Evolutionary conservation across 106 monocot species (phyloP).

Genomic region (Ottelia alismoides): DNA sequence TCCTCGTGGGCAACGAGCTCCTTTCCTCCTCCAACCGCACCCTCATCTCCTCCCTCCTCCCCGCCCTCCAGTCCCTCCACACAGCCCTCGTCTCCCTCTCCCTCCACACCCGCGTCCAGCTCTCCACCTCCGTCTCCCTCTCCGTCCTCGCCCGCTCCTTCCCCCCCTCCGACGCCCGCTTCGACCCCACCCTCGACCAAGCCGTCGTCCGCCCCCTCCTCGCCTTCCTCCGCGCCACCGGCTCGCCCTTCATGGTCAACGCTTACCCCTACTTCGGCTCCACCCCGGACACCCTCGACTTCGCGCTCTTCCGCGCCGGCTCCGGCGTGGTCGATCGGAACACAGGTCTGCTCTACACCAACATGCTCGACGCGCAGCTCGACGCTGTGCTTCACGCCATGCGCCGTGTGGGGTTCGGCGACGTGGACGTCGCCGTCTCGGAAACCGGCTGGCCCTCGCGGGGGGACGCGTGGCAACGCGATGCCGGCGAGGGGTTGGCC

Average conservation of each 20-base stretch:
- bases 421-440: constrained; percentile 50
- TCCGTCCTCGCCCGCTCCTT: constrained; percentile 22
- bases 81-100: constrained; percentile 20
- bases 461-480: constrained; percentile 39
- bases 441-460: constrained; percentile 74
- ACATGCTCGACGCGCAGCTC: constrained; percentile 80
- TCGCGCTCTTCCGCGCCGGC: constrained; percentile 53
- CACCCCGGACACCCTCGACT: constrained; percentile 43
- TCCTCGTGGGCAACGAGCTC: constrained; percentile 65
- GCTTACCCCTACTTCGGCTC: constrained; percentile 72
- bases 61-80: constrained; percentile 52
- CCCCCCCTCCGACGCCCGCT: constrained; percentile 28
- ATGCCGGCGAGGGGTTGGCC: constrained; percentile 24
- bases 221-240: constrained; percentile 34
- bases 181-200: constrained; percentile 22
- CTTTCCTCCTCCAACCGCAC: constrained; percentile 31
- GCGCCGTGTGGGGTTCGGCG: constrained; percentile 34
- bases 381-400: constrained; percentile 70
- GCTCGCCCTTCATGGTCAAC: constrained; percentile 47
- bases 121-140: constrained; percentile 29
- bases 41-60: constrained; percentile 39
- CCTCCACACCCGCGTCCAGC: constrained; percentile 19
- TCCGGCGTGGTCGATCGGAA: constrained; percentile 28
- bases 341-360: constrained; percentile 44
- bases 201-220: constrained; percentile 35